These are phyloP conservation scores for Pseudogymnoascus sp. DNA, from an alignment of 2,329 filamentous ascomycete species.

Conservation along the genomic window DNA sequence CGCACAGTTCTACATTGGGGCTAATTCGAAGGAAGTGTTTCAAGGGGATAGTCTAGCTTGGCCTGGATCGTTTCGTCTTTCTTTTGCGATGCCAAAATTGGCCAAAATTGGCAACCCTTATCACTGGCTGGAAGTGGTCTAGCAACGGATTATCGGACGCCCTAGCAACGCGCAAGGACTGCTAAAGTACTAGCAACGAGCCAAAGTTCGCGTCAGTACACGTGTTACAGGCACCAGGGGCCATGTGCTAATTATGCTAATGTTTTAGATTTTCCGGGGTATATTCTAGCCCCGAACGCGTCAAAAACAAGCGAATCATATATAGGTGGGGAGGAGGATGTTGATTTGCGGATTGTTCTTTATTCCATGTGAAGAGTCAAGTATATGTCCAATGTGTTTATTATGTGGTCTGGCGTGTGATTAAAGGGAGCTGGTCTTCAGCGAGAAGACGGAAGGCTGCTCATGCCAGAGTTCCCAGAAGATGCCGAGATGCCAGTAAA, in stretches of 20 bases:
- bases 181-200: not conserved
- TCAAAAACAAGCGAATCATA: slow-evolving; percentile 5
- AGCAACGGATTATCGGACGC: not conserved
- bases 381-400: not conserved
- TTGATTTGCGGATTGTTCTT: too few relatives aligned
- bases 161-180: not conserved
- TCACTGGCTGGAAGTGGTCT: not conserved
- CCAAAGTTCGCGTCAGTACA: not conserved
- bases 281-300: not conserved
- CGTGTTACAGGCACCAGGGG: slow-evolving; percentile 8
- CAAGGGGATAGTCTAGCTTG: slow-evolving; percentile 8
- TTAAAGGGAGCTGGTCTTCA: not conserved
- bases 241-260: not conserved
- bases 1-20: not conserved
- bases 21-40: slow-evolving; percentile 6
- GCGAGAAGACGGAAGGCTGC: not conserved
- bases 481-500: too few relatives aligned
- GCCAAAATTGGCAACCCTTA: slow-evolving; percentile 4
- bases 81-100: slow-evolving; percentile 6
- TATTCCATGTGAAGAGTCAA: not conserved
- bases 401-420: not conserved
- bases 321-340: too few relatives aligned
- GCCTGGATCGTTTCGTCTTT: slow-evolving; percentile 7
- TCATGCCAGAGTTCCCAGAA: not conserved
- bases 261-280: slow-evolving; percentile 7